A percentile compares a stretch with the other conserved stretches of the same genome.
These are phyloP conservation scores for Alternaria arbusti DNA, from an alignment of 2,329 filamentous ascomycete species.

Conservation along the genomic window DNA sequence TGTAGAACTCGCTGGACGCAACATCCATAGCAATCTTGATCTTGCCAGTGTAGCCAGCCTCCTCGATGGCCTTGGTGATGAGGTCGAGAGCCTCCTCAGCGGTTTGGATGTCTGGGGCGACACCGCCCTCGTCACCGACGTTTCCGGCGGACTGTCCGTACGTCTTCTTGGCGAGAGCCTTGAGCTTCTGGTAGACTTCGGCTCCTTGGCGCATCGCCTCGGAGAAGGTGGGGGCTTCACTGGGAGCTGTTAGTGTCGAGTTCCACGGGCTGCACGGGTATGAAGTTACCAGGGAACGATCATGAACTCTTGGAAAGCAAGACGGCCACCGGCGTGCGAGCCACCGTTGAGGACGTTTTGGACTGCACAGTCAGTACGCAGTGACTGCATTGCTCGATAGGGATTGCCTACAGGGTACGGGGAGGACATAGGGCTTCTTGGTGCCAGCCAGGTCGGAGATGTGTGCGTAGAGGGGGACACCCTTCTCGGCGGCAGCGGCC, in stretches of 20 bases:
- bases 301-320: constrained; percentile 67
- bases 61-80: constrained; percentile 91
- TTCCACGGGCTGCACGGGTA: not conserved
- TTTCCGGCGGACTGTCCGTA: constrained; percentile 99
- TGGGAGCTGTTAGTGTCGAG: constrained; percentile 45
- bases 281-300: constrained; percentile 56
- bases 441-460: constrained; percentile 61
- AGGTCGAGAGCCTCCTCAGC: constrained; percentile 95
- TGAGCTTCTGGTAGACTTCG: constrained; percentile 98
- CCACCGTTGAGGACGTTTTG: constrained; percentile 69
- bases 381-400: not conserved
- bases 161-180: constrained; percentile 97
- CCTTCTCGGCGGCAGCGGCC: constrained; percentile 62
- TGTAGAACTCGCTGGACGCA: constrained; percentile 99
- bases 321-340: constrained; percentile 95
- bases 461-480: constrained; percentile 64
- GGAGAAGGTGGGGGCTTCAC: constrained; percentile 84
- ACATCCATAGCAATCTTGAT: constrained; percentile 99
- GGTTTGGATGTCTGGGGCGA: constrained; percentile 97
- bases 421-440: constrained; percentile 62
- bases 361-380: constrained; percentile 21
- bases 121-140: constrained; percentile 99
- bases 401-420: constrained; percentile 55
- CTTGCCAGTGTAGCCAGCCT: constrained; percentile 93
- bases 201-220: constrained; percentile 96